Percentiles rank a stretch among this genome's conserved stretches.
Evolutionary conservation across 2,329 filamentous ascomycete species (phyloP).

Genomic region (Cadophora sp.): DNA sequence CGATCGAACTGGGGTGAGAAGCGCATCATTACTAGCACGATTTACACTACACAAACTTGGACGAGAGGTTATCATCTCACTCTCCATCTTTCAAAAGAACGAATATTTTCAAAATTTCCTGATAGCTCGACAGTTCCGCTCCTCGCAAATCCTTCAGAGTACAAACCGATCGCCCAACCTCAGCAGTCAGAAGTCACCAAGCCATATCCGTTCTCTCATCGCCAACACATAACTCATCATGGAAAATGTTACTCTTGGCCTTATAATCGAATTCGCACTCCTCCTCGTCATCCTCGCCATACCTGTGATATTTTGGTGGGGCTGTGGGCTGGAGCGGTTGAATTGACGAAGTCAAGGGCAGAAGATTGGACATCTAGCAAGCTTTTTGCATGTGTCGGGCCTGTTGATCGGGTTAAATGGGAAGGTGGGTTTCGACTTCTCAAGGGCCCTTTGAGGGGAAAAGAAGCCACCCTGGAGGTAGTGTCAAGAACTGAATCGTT

Average conservation of each 20-base stretch:
- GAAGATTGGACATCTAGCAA: neutral
- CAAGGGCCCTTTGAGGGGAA: neutral
- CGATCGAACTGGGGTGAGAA: neutral
- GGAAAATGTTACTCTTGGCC: conserved; percentile 1
- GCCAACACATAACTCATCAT: neutral
- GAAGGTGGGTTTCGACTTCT: neutral
- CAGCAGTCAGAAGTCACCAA: neutral
- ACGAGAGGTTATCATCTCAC: neutral
- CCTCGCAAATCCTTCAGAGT: neutral
- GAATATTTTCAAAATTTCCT: neutral
- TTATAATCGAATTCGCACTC: neutral
- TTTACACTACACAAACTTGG: neutral
- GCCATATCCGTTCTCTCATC: neutral
- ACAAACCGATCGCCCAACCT: neutral
- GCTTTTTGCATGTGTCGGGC: neutral
- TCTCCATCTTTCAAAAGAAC: neutral
- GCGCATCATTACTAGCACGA: neutral
- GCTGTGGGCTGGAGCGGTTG: neutral
- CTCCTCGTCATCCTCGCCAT: neutral
- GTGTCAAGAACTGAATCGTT: neutral
- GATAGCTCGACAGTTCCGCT: neutral
- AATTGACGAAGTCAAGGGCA: neutral
- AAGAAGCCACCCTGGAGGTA: neutral
- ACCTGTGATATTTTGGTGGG: neutral
- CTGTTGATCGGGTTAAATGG: neutral